phyloP scores from a whole-genome alignment of 768 basidiomycete genomes.

The Boletus rex-veris region DNA sequence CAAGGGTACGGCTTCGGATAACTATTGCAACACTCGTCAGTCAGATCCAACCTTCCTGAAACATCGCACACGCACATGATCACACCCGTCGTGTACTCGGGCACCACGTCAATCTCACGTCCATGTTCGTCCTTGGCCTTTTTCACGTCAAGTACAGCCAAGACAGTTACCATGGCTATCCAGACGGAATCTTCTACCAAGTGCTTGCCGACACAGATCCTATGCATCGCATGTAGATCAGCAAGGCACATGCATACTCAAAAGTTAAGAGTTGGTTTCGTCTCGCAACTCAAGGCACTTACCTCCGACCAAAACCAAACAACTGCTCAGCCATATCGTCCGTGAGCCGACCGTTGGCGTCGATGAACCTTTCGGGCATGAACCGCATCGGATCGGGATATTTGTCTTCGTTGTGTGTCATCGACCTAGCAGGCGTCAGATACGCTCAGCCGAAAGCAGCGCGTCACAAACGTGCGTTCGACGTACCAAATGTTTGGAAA shows the following conservation, averaged over 20 bases:
- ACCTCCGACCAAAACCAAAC: constrained; percentile 26
- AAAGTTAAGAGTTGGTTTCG: neutral
- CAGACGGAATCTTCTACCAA: constrained; percentile 42
- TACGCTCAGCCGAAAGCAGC: neutral
- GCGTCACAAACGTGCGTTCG: neutral
- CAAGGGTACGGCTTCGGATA: constrained; percentile 19
- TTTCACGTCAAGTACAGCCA: constrained; percentile 35
- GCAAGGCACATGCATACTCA: too few relatives aligned
- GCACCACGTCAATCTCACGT: constrained; percentile 11
- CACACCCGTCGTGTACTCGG: constrained; percentile 26
- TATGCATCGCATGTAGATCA: neutral
- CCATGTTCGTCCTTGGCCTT: constrained; percentile 28
- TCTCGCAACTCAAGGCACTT: neutral
- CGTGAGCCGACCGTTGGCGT: constrained; percentile 19
- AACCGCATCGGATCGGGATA: constrained; percentile 35
- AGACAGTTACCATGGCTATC: constrained; percentile 32
- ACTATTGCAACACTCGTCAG: neutral
- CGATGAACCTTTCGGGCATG: constrained; percentile 35
- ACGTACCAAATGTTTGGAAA: constrained; percentile 25
- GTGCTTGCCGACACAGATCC: constrained; percentile 39
- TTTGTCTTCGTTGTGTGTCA: constrained; percentile 34
- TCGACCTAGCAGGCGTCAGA: constrained; percentile 18
- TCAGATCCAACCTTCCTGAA: too few relatives aligned
- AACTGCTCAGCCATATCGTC: constrained; percentile 21
- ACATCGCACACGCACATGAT: constrained; percentile 20